Conservation (phyloP, 371 early-diverging fungal genomes). For the Zancudomyces culisetae region DNA sequence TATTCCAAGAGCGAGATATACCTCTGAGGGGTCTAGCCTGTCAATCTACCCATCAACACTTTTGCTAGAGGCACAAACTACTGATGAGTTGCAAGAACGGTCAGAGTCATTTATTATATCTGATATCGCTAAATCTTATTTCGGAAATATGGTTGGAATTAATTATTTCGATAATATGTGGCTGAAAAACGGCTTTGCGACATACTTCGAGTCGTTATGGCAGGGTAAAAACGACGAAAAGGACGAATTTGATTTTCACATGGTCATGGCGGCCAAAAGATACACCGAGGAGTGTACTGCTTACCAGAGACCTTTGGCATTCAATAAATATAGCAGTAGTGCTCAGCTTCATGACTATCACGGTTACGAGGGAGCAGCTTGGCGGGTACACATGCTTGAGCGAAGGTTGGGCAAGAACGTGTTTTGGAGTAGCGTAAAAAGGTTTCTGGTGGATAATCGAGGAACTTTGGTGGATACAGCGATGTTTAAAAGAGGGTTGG, state of each 20-base stretch:
- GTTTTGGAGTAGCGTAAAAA: background rate
- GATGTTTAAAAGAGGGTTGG: background rate
- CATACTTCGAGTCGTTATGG: slow-evolving; percentile 1
- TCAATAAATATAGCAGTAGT: background rate
- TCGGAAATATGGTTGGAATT: slow-evolving; percentile 2
- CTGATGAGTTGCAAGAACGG: background rate
- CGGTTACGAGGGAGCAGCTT: background rate
- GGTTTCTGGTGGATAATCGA: background rate
- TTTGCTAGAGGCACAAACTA: background rate
- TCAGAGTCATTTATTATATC: background rate
- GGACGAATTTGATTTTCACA: background rate
- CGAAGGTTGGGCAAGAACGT: background rate
- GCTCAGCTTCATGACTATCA: background rate
- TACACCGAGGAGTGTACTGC: slow-evolving; percentile 1
- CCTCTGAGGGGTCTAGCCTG: background rate
- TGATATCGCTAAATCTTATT: slow-evolving; percentile 2
- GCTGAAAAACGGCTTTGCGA: background rate
- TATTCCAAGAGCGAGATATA: background rate
- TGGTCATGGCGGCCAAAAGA: background rate
- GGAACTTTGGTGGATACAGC: background rate
- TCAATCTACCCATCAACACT: background rate
- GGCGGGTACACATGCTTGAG: slow-evolving; percentile 1
- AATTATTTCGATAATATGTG: background rate
- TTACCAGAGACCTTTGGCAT: slow-evolving; percentile 1
- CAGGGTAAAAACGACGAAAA: background rate